Percentiles rank a stretch among this genome's conserved stretches.
These are phyloP conservation scores for Phytophthora nicotianae DNA, from an alignment of 352 stramenopile species.

Conservation along the genomic window DNA sequence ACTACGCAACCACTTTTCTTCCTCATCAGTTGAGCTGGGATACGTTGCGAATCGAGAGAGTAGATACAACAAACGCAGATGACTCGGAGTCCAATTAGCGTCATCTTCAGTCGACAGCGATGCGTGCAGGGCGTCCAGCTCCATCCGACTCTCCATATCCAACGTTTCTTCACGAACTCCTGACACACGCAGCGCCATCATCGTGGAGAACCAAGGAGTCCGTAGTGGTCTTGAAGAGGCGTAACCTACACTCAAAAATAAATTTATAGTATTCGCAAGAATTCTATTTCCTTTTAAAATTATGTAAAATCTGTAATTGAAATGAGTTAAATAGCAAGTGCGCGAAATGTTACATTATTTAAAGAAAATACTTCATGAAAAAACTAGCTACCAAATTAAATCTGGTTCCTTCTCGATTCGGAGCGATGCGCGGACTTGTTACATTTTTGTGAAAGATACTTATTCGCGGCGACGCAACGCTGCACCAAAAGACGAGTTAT, in stretches of 20 bases:
- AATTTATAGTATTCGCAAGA: no score
- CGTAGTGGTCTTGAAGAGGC: slow-evolving; percentile 18
- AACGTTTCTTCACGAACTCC: slow-evolving; percentile 43
- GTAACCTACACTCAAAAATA: background rate
- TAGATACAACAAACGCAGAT: slow-evolving; percentile 96
- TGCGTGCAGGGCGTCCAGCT: slow-evolving; percentile 7
- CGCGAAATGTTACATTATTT: no score
- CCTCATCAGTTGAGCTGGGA: slow-evolving; percentile 86
- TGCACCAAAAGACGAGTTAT: no score
- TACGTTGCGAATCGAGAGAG: slow-evolving; percentile 95
- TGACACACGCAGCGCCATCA: slow-evolving; percentile 25
- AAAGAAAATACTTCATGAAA: no score
- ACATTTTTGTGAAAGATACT: no score
- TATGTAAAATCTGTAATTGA: no score
- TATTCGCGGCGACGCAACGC: no score
- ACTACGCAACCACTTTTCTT: slow-evolving; percentile 96
- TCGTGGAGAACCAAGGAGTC: background rate
- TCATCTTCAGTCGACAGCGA: background rate
- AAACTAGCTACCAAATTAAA: no score
- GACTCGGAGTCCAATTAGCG: slow-evolving; percentile 81
- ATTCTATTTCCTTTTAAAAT: no score
- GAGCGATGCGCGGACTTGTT: no score
- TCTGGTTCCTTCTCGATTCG: no score
- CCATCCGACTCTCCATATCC: slow-evolving; percentile 25
- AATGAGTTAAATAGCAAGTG: no score